Evolutionary conservation across 768 basidiomycete genomes (phyloP).

Genomic region (Kwoniella pini): DNA sequence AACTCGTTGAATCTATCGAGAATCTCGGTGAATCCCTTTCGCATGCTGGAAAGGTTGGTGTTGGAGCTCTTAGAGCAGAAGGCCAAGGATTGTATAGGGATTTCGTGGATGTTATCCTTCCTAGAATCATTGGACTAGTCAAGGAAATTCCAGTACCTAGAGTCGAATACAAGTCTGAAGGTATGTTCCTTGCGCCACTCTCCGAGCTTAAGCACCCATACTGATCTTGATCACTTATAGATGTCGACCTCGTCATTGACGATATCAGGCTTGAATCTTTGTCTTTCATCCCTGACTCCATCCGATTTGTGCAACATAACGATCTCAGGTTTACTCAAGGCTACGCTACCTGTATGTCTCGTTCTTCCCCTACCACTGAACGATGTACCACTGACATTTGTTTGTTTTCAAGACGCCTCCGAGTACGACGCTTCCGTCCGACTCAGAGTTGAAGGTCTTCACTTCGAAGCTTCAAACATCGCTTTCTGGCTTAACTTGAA

Average conservation of each 20-base stretch:
- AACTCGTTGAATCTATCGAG: conserved; percentile 54
- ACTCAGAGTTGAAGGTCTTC: conserved; percentile 55
- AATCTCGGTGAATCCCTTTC: conserved; percentile 50
- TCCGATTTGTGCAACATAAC: conserved; percentile 55
- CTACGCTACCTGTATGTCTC: conserved; percentile 54
- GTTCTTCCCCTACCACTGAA: neutral
- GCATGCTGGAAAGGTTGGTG: conserved; percentile 52
- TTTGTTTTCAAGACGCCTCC: conserved; percentile 44
- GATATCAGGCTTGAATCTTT: conserved; percentile 55
- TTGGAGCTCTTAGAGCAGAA: conserved; percentile 49
- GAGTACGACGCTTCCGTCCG: conserved; percentile 54
- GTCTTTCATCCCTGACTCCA: conserved; percentile 56
- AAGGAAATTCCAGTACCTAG: conserved; percentile 57
- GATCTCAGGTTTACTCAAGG: conserved; percentile 56
- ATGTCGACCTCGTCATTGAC: conserved; percentile 55
- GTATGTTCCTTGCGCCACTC: conserved; percentile 20
- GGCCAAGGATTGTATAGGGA: conserved; percentile 55
- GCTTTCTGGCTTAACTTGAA: conserved; percentile 57
- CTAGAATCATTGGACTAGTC: conserved; percentile 53
- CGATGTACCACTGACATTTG: neutral
- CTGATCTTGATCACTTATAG: conserved; percentile 9
- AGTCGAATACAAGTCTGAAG: conserved; percentile 56
- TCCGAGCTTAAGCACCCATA: neutral
- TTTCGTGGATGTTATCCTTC: conserved; percentile 54
- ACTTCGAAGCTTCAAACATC: conserved; percentile 55